Evolutionary conservation across 192 early-diverging fungal species (phyloP).

Genomic region (Backusella mclennaniae): DNA sequence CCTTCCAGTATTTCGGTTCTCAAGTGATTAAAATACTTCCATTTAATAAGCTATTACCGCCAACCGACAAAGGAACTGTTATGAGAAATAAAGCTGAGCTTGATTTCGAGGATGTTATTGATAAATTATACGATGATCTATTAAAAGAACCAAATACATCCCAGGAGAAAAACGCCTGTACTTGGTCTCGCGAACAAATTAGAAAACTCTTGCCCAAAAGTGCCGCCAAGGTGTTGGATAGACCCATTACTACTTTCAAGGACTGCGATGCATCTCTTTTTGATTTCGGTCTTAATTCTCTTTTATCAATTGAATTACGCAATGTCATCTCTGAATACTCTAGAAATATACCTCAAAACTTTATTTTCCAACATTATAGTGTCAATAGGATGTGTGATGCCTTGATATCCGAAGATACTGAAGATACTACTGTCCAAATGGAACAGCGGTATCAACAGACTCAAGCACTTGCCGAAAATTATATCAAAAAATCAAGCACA

Average conservation of each 20-base stretch:
- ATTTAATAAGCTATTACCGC: background rate
- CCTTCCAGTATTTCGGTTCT: no score
- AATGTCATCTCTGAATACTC: conserved; percentile 11
- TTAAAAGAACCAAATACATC: background rate
- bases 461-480: conserved; percentile 1
- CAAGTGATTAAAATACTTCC: conserved; percentile 27
- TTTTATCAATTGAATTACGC: conserved; percentile 6
- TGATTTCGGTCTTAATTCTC: conserved; percentile 27
- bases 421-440: background rate
- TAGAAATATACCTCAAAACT: conserved; percentile 18
- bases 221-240: conserved; percentile 9
- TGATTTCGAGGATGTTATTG: conserved; percentile 45
- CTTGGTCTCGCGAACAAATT: background rate
- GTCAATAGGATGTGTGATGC: conserved; percentile 1
- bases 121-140: conserved; percentile 50
- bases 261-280: conserved; percentile 14
- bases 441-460: background rate
- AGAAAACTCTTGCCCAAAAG: background rate
- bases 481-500: conserved; percentile 6
- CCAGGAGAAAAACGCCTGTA: background rate
- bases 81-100: conserved; percentile 42
- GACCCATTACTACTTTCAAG: background rate
- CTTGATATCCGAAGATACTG: background rate
- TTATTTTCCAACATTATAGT: conserved; percentile 23
- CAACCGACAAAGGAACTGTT: conserved; percentile 28